phyloP scores from a whole-genome alignment of 441 rosid genomes.

The Corymbia calophylla region DNA sequence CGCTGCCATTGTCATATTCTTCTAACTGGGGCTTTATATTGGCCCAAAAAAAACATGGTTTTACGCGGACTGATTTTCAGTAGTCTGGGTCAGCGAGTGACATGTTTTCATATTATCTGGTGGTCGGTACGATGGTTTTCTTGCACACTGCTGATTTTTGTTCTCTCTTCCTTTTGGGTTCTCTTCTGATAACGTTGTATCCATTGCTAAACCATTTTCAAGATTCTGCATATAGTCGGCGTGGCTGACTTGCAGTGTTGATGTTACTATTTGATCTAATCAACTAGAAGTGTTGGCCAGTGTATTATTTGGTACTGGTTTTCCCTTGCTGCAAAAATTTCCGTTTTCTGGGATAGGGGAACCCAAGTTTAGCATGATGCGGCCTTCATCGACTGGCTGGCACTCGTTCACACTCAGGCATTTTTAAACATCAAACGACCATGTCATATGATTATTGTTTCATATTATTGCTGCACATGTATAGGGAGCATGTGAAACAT shows the following conservation, averaged over 20 bases:
- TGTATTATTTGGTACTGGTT: not conserved
- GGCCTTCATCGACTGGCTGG: not conserved
- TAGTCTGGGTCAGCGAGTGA: not conserved
- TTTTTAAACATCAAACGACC: not conserved
- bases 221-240: not conserved
- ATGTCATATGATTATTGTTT: not conserved
- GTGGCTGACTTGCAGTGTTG: not conserved
- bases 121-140: not conserved
- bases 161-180: not conserved
- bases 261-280: not conserved
- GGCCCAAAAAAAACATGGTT: not conserved
- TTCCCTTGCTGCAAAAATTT: not conserved
- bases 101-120: not conserved
- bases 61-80: not conserved
- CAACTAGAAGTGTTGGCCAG: not conserved
- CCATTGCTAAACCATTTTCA: not conserved
- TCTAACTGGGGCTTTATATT: not conserved
- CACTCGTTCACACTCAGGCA: not conserved
- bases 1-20: not conserved
- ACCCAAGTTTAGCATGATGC: not conserved
- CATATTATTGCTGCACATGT: not conserved
- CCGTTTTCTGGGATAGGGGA: not conserved
- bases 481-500: not conserved
- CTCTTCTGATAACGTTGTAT: not conserved
- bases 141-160: not conserved